Base-by-base conservation (phyloP, 2,329 filamentous ascomycete genomes). In the Ophiocordyceps robertsii region DNA sequence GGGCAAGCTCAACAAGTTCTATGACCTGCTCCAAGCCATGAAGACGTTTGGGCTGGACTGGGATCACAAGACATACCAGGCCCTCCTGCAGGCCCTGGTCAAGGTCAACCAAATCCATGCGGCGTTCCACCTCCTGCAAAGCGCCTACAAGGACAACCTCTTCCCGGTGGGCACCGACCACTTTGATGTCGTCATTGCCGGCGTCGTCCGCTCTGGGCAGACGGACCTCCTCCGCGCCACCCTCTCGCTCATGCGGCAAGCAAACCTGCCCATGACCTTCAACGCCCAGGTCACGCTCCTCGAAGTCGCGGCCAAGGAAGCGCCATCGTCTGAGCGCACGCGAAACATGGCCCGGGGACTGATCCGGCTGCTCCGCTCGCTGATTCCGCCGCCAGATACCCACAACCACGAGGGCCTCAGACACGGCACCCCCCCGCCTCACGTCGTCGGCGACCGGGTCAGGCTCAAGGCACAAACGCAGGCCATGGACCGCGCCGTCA, bases 161-260 rank as follows among this genome's bases (percentile, higher is more conserved):
- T 72, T 76, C 44, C 52, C 63, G 14, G 65, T 73, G 3, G 64
- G 60, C 0, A 51, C 63, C 2, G 61, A 69, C 17, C 73, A 77
- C 52, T 77, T 69, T 50, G 56, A 68, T 29, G 64, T 70, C 24
- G 66, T 78, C 41, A 73, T 77, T 67, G 59, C 65, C 14, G 68
- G 67, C 17, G 70, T 72, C 45, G 59, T 73, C 37, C 62, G 64
- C 19, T 66, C 57, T 6, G 61, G 63, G 6, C 66, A 75, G 44
- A 59, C 64, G 3, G 49, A 51, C n/a, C 50, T 67, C 29, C 65
- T 68, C 3, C 56, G 64, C 37, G 57, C 59, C 17, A 60, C 73
- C 31, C 57, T 66, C 46, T 49, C 56, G 13, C 54, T 69, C 38
- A 67, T 77, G 61, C 52, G 62, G 38, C 53, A 63, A 35, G 57